A percentile compares a stretch with the other conserved stretches of the same genome.
phyloP scores from a whole-genome alignment of 83 land plant species.

The Picea engelmannii region DNA sequence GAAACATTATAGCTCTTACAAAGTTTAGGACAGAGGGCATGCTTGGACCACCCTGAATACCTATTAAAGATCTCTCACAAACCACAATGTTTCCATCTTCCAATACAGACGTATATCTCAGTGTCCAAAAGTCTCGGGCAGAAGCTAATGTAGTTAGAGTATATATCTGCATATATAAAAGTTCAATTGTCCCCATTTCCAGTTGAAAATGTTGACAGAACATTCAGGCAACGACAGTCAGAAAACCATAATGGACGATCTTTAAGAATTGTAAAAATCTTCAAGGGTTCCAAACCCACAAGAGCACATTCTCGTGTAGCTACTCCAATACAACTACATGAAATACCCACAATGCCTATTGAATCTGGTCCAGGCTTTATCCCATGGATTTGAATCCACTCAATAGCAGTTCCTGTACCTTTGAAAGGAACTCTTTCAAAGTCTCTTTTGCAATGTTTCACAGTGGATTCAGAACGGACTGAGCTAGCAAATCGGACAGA shows the following conservation, averaged over 20 bases:
- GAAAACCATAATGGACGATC: constrained; percentile 69
- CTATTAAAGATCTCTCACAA: constrained; percentile 86
- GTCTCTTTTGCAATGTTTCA: constrained; percentile 46
- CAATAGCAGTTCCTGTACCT: constrained; percentile 73
- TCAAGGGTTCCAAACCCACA: constrained; percentile 73
- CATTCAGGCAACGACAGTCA: constrained; percentile 74
- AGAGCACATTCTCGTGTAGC: constrained; percentile 77
- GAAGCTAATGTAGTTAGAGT: constrained; percentile 75
- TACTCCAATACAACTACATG: too few relatives aligned
- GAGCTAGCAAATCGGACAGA: too few relatives aligned
- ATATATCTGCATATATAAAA: constrained; percentile 68
- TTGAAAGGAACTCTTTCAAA: too few relatives aligned
- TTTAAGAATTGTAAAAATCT: constrained; percentile 75
- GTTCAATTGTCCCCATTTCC: too few relatives aligned
- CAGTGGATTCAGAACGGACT: too few relatives aligned
- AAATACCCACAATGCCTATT: too few relatives aligned
- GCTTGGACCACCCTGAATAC: constrained; percentile 62
- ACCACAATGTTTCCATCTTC: constrained; percentile 79
- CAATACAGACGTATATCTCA: constrained; percentile 59
- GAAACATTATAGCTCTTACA: constrained; percentile 87
- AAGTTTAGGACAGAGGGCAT: constrained; percentile 67
- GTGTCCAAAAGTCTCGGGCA: constrained; percentile 61
- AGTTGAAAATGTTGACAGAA: constrained; percentile 42
- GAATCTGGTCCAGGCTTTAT: constrained; percentile 99
- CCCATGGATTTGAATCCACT: constrained; percentile 95